phyloP scores from a whole-genome alignment of 2,329 filamentous ascomycete genomes.

The Talaromyces sp. region DNA sequence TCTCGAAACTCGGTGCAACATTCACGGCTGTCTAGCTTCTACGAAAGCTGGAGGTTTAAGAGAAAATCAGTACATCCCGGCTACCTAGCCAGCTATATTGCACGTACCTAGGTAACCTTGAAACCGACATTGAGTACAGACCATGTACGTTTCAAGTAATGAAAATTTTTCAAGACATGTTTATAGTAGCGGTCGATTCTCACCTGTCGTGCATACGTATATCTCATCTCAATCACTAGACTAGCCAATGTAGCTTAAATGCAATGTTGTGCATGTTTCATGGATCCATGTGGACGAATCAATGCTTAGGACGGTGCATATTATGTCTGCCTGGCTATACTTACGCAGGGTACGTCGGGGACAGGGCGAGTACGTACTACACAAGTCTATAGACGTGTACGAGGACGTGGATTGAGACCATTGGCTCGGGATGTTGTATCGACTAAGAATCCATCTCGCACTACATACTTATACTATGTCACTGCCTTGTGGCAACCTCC shows the following conservation, averaged over 20 bases:
- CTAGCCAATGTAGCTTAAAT: background rate
- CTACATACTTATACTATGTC: background rate
- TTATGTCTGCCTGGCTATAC: too few species aligned
- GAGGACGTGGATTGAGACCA: constrained; percentile 13
- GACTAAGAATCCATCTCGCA: background rate
- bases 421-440: constrained; percentile 9
- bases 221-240: background rate
- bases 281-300: constrained; percentile 6
- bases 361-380: background rate
- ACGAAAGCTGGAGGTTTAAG: too few species aligned
- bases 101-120: background rate
- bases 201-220: background rate
- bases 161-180: background rate
- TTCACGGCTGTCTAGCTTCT: too few species aligned
- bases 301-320: background rate
- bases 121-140: background rate
- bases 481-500: background rate
- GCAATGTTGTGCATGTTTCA: constrained; percentile 3
- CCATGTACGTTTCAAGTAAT: background rate
- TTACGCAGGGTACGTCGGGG: too few species aligned
- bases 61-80: background rate
- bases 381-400: background rate
- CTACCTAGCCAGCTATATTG: background rate
- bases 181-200: background rate
- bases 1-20: too few species aligned